These are phyloP conservation scores for Apiospora malaysiana DNA, from an alignment of 2,329 filamentous ascomycete genomes.

Conservation along the genomic window DNA sequence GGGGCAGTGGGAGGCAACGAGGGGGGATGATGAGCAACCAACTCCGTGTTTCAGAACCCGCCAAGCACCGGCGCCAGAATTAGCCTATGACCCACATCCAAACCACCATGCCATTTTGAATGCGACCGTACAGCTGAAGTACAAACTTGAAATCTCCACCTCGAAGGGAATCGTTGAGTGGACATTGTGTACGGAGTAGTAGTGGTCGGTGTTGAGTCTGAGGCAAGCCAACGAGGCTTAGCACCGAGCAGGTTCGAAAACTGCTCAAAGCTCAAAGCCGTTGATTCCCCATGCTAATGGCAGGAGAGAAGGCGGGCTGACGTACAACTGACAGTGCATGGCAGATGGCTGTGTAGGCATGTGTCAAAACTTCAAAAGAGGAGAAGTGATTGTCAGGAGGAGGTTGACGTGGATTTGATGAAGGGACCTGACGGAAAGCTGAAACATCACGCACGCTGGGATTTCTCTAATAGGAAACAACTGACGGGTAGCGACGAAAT, in stretches of 20 bases:
- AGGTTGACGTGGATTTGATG: slow-evolving; percentile 11
- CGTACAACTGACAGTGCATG: slow-evolving; percentile 1
- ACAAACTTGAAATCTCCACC: slow-evolving; percentile 12
- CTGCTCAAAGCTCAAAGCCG: background rate
- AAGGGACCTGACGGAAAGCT: slow-evolving; percentile 5
- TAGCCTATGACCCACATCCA: slow-evolving; percentile 6
- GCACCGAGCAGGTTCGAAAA: background rate
- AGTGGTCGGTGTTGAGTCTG: background rate
- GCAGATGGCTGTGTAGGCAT: slow-evolving; percentile 2
- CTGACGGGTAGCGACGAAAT: background rate
- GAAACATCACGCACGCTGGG: slow-evolving; percentile 9
- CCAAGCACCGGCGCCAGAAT: slow-evolving; percentile 18
- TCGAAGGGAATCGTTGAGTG: background rate
- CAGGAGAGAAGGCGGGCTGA: background rate
- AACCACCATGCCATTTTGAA: slow-evolving; percentile 10
- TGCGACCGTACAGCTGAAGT: slow-evolving; percentile 10
- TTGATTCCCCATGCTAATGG: background rate
- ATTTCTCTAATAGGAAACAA: slow-evolving; percentile 3
- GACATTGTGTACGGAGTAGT: background rate
- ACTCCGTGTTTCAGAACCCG: slow-evolving; percentile 18
- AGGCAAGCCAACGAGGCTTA: slow-evolving; percentile 11
- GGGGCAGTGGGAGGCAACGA: no score
- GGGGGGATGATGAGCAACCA: slow-evolving; percentile 6
- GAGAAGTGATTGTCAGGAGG: slow-evolving; percentile 16
- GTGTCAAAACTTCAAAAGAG: slow-evolving; percentile 18